Conservation (phyloP, 441 rosid genomes). For the Brassica balearica region DNA sequence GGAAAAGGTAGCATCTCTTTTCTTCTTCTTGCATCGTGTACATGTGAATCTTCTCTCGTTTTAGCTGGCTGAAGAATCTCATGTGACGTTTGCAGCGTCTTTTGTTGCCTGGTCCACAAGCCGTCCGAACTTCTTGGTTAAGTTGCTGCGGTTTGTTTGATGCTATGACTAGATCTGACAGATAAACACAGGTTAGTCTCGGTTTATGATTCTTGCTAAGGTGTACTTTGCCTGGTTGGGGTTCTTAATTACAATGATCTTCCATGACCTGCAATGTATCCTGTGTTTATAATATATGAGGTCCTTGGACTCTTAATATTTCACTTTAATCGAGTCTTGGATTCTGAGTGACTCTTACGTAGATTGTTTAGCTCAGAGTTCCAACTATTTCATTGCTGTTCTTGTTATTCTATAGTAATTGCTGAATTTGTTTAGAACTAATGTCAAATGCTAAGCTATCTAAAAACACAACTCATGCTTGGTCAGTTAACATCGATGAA, state of each 20-base stretch:
- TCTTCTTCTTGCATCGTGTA: constrained; percentile 10
- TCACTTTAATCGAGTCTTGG: constrained; percentile 9
- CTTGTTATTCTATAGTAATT: not conserved
- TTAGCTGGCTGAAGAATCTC: constrained; percentile 23
- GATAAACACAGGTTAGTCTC: constrained; percentile 52
- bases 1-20: constrained; percentile 56
- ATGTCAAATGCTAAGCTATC: not conserved
- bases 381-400: constrained; percentile 10
- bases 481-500: not conserved
- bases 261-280: constrained; percentile 1
- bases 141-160: constrained; percentile 94
- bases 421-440: not conserved
- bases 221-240: constrained; percentile 13
- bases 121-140: constrained; percentile 64
- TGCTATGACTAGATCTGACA: constrained; percentile 56
- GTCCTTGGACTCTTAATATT: not conserved
- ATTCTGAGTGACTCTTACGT: constrained; percentile 2
- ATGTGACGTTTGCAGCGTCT: constrained; percentile 54
- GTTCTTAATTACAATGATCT: constrained; percentile 1
- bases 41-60: constrained; percentile 14
- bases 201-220: constrained; percentile 16
- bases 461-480: constrained; percentile 14
- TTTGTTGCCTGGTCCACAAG: constrained; percentile 49
- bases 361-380: constrained; percentile 17
- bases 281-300: constrained; percentile 11